Evolutionary conservation across 2,329 filamentous ascomycete genomes (phyloP).

Genomic region (Colletotrichum graminicola): DNA sequence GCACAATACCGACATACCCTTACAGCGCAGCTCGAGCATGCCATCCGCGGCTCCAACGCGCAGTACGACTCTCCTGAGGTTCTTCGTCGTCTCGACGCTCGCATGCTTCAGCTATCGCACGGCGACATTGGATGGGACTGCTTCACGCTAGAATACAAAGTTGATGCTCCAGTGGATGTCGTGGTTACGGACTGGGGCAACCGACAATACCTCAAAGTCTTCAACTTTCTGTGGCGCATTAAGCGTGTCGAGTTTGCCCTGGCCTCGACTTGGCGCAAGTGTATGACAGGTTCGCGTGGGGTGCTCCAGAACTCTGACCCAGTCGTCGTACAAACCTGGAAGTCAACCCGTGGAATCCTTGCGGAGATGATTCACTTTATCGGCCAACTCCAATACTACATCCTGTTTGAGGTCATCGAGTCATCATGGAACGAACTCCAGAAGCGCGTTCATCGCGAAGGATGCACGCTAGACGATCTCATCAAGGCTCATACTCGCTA

Average conservation of each 20-base stretch:
- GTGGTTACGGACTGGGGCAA: conserved; percentile 97
- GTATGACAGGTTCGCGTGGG: conserved; percentile 94
- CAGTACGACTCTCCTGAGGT: conserved; percentile 96
- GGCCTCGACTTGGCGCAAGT: conserved; percentile 90
- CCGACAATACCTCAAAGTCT: conserved; percentile 97
- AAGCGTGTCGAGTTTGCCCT: conserved; percentile 98
- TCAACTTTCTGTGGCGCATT: conserved; percentile 98
- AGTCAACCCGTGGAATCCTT: conserved; percentile 85
- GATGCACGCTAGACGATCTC: conserved; percentile 93
- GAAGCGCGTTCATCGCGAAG: conserved; percentile 82
- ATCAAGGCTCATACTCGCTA: conserved; percentile 93
- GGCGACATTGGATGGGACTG: conserved; percentile 99
- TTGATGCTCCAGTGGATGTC: conserved; percentile 95
- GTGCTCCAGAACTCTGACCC: conserved; percentile 82
- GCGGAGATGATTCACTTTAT: conserved; percentile 99
- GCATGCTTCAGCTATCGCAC: conserved; percentile 96
- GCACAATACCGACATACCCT: conserved; percentile 96
- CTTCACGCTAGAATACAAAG: conserved; percentile 98
- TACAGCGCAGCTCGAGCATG: conserved; percentile 97
- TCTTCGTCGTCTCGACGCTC: conserved; percentile 90
- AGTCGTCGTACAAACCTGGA: conserved; percentile 85
- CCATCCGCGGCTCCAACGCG: conserved; percentile 95
- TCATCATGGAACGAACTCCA: conserved; percentile 94
- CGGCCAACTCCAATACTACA: conserved; percentile 97
- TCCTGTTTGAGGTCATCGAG: conserved; percentile 98